Evolutionary conservation across 2,329 filamentous ascomycete genomes (phyloP).

Genomic region (Neopestalotiopsis sp.): DNA sequence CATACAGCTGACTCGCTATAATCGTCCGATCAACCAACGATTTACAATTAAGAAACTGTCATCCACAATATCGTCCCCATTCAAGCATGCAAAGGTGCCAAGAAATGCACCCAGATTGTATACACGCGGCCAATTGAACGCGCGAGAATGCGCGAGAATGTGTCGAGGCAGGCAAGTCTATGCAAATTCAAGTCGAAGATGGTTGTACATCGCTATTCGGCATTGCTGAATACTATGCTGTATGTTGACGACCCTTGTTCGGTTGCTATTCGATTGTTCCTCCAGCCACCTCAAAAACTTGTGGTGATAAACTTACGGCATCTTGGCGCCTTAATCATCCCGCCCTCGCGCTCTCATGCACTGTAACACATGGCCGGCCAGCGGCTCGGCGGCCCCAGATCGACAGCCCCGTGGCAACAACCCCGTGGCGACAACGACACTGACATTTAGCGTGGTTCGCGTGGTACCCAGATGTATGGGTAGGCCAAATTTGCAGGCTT

Average conservation of each 20-base stretch:
- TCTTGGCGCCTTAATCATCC: conserved; percentile 1
- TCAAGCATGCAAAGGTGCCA: neutral
- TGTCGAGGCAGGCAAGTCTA: neutral
- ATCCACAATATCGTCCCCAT: no score
- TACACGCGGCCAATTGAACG: neutral
- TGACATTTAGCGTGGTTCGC: neutral
- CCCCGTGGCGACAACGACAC: neutral
- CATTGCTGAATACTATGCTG: neutral
- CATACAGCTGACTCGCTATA: no score
- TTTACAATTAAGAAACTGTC: no score
- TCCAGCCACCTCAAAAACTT: neutral
- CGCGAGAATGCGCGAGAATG: neutral
- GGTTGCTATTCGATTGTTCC: neutral
- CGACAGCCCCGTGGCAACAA: neutral
- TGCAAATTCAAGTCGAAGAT: neutral
- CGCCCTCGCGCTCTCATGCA: neutral
- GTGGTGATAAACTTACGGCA: neutral
- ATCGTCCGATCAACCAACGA: no score
- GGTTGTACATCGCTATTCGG: neutral
- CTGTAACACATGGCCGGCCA: neutral
- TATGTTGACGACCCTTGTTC: neutral
- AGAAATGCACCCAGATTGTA: neutral
- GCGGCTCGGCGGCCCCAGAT: neutral
- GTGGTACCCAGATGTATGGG: neutral
- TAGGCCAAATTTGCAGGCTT: neutral